Conservation (phyloP, 257 asterid genomes). For the Ligustrum vulgare region DNA sequence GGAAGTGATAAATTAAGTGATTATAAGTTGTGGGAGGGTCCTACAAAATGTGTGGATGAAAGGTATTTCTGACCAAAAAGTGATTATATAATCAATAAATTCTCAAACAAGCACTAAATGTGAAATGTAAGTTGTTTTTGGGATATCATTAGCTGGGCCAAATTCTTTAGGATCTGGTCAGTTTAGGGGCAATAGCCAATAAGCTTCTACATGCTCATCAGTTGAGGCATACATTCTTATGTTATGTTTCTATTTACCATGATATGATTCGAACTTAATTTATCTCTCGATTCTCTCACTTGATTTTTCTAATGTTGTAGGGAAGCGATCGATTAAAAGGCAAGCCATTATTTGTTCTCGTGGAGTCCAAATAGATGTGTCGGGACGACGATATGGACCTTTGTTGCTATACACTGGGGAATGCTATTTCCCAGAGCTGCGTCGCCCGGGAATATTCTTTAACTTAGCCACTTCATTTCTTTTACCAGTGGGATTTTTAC, state of each 20-base stretch:
- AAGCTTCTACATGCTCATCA: background rate
- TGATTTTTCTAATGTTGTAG: conserved; percentile 27
- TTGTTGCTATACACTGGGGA: conserved; percentile 24
- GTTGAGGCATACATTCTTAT: background rate
- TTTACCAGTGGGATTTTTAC: background rate
- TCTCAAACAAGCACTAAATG: no score
- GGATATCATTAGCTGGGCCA: background rate
- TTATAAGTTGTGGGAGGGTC: no score
- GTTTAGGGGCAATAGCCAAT: background rate
- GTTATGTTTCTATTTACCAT: background rate
- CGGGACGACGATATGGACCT: background rate
- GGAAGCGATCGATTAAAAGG: conserved; percentile 69
- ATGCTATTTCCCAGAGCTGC: conserved; percentile 4
- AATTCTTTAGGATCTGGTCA: background rate
- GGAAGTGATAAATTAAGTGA: no score
- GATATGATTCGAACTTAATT: background rate
- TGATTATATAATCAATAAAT: no score
- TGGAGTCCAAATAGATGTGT: conserved; percentile 55
- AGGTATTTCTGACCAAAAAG: no score
- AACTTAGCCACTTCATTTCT: background rate
- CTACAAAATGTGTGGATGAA: no score
- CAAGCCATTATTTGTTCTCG: conserved; percentile 69
- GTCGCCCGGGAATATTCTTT: background rate
- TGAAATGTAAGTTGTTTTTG: background rate
- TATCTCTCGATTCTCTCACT: background rate